Conservation (phyloP, 2,329 filamentous ascomycete species). For the Verruconis gallopava region DNA sequence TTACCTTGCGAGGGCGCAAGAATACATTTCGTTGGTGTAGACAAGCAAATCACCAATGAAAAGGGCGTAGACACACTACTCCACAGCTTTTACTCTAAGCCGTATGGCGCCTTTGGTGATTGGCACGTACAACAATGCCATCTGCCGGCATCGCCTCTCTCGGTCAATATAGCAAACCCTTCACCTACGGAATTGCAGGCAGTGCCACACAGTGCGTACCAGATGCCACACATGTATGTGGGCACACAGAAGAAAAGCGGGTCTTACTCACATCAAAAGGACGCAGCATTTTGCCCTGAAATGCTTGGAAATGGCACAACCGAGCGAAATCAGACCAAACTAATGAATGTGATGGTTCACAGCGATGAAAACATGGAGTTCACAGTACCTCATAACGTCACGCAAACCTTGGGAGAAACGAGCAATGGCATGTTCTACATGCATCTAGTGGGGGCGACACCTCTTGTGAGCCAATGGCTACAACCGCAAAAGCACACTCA, state of each 20-base stretch:
- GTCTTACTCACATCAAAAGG: no score
- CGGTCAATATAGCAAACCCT: background rate
- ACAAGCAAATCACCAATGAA: background rate
- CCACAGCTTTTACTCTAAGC: constrained; percentile 6
- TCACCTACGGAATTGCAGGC: background rate
- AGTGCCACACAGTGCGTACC: background rate
- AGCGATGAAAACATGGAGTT: constrained; percentile 2
- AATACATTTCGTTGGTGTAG: constrained; percentile 7
- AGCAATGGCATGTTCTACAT: constrained; percentile 7
- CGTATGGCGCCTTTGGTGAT: constrained; percentile 4
- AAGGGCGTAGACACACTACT: background rate
- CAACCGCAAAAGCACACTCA: no score
- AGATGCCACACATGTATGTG: background rate
- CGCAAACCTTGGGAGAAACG: constrained; percentile 2
- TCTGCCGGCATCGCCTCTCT: background rate
- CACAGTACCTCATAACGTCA: background rate
- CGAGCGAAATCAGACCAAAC: background rate
- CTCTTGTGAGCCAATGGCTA: no score
- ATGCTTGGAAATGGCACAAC: no score
- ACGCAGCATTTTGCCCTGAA: no score
- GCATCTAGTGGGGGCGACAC: background rate
- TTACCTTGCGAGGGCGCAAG: constrained; percentile 6
- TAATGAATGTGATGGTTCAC: background rate
- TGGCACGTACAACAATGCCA: constrained; percentile 5
- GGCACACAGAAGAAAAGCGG: no score